phyloP scores from a whole-genome alignment of 257 asterid genomes.

The Gynochthodes officinalis region DNA sequence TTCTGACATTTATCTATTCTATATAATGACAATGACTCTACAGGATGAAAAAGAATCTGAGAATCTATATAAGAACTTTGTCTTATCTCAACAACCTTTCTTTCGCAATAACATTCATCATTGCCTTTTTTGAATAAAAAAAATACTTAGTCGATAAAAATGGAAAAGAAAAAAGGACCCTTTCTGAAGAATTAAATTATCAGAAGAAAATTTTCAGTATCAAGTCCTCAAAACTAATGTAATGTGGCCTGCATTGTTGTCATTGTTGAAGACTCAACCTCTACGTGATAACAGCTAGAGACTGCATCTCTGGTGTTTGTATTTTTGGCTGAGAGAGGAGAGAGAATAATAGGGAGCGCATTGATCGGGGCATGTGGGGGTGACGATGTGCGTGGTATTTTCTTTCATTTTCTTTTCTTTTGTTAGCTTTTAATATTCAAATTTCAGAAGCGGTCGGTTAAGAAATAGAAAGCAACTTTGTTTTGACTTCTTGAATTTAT shows the following conservation, averaged over 20 bases:
- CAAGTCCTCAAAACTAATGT: background rate
- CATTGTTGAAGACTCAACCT: constrained; percentile 3
- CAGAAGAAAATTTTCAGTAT: background rate
- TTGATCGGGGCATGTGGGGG: constrained; percentile 45
- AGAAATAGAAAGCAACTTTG: background rate
- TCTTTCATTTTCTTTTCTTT: background rate
- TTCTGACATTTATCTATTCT: constrained; percentile 64
- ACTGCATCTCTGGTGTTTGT: constrained; percentile 20
- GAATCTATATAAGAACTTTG: background rate
- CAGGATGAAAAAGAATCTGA: constrained; percentile 9
- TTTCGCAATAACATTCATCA: constrained; percentile 4
- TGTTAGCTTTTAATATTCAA: too few species aligned
- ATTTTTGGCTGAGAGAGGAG: constrained; percentile 13
- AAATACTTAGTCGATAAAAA: background rate
- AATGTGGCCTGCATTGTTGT: constrained; percentile 13
- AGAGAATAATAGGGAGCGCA: constrained; percentile 38
- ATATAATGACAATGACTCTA: constrained; percentile 5
- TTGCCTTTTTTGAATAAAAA: background rate
- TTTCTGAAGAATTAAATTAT: background rate
- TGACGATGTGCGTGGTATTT: constrained; percentile 16
- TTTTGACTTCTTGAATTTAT: background rate
- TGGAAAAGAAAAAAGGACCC: background rate
- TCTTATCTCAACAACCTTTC: constrained; percentile 12
- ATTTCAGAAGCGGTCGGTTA: background rate
- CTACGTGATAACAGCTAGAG: background rate